These are phyloP conservation scores for Diaporthe sp. DNA, from an alignment of 2,329 filamentous ascomycete genomes.

Conservation along the genomic window DNA sequence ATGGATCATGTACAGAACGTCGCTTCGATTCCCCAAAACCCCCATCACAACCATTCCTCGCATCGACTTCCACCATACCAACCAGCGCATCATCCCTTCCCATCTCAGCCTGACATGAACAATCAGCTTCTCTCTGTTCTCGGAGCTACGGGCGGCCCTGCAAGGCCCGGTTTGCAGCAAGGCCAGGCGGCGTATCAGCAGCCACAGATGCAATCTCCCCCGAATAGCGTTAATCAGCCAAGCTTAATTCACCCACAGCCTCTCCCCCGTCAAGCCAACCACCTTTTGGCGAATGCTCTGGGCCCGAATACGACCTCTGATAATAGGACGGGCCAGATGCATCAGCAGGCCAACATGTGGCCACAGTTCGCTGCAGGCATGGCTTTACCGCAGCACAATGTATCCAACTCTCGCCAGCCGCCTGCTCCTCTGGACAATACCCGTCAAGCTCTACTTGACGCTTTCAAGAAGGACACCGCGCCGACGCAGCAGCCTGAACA, in stretches of 20 bases:
- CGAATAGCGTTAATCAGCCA: slow-evolving; percentile 23
- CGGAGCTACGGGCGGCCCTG: slow-evolving; percentile 43
- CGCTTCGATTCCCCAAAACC: slow-evolving; percentile 67
- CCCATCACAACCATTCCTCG: slow-evolving; percentile 68
- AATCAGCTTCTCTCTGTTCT: slow-evolving; percentile 44
- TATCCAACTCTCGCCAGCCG: slow-evolving; percentile 34
- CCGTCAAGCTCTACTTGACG: slow-evolving; percentile 60
- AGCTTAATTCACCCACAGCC: slow-evolving; percentile 45
- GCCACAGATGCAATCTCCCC: slow-evolving; percentile 43
- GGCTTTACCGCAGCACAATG: slow-evolving; percentile 31
- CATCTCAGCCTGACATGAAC: slow-evolving; percentile 53
- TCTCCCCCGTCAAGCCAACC: slow-evolving; percentile 38
- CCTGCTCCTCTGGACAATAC: slow-evolving; percentile 55
- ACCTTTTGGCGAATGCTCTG: slow-evolving; percentile 26
- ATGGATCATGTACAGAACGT: slow-evolving; percentile 66
- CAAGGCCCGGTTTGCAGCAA: slow-evolving; percentile 37
- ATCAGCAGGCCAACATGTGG: slow-evolving; percentile 34
- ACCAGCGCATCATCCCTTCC: slow-evolving; percentile 64
- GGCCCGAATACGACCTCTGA: slow-evolving; percentile 3
- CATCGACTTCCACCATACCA: slow-evolving; percentile 62
- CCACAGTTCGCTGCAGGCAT: slow-evolving; percentile 24
- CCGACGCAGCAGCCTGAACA: slow-evolving; percentile 42
- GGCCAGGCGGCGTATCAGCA: slow-evolving; percentile 27
- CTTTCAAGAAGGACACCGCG: slow-evolving; percentile 55
- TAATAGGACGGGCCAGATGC: slow-evolving; percentile 34